A percentile compares a stretch with the other conserved stretches of the same genome.
phyloP scores from a whole-genome alignment of 2,329 filamentous ascomycete species.

The Trichoderma guizhouense region DNA sequence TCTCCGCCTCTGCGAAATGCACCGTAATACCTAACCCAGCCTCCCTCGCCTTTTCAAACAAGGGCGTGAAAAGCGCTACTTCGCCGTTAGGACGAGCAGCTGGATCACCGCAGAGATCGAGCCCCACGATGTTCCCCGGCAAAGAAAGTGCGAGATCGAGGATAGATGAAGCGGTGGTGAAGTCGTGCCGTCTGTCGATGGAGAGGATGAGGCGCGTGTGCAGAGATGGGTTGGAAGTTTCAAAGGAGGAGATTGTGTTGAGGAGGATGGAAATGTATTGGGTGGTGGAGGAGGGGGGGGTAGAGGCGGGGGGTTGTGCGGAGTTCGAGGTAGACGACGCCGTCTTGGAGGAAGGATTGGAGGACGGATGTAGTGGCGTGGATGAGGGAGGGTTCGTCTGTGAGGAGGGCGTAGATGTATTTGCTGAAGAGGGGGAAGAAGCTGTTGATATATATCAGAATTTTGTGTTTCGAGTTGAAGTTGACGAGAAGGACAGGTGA shows the following conservation, averaged over 20 bases:
- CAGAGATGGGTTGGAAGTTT: conserved; percentile 43
- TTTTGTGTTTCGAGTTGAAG: too few relatives aligned
- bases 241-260: conserved; percentile 55
- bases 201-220: conserved; percentile 68
- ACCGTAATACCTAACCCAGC: conserved; percentile 63
- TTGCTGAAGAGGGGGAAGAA: conserved; percentile 77
- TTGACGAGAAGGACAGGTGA: not conserved
- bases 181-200: conserved; percentile 64
- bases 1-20: conserved; percentile 71
- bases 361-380: conserved; percentile 65
- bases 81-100: conserved; percentile 48
- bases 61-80: conserved; percentile 55
- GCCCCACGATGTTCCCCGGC: conserved; percentile 56
- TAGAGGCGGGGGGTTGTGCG: conserved; percentile 71
- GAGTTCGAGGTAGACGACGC: conserved; percentile 74
- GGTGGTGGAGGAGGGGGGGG: conserved; percentile 55
- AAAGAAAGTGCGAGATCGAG: conserved; percentile 61
- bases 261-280: conserved; percentile 66
- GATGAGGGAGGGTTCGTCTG: conserved; percentile 55
- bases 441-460: conserved; percentile 36
- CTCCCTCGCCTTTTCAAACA: conserved; percentile 56
- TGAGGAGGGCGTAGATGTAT: conserved; percentile 75
- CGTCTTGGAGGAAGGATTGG: conserved; percentile 63
- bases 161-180: conserved; percentile 58
- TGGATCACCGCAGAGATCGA: conserved; percentile 79